phyloP scores from a whole-genome alignment of 2,329 filamentous ascomycete species.

The Aureobasidium uvarum region DNA sequence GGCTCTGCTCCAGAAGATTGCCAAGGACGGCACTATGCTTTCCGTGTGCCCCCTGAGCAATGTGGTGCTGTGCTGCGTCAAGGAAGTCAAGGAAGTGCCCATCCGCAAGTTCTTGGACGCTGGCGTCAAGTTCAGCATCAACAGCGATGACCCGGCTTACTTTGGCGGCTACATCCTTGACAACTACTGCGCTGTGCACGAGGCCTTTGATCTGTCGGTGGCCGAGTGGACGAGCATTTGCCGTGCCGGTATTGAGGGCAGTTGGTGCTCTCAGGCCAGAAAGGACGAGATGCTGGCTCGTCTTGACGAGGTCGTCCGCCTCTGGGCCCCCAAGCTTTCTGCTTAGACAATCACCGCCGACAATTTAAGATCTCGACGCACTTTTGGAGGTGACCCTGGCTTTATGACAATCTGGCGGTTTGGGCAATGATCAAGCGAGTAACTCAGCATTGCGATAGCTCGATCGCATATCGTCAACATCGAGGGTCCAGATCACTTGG shows the following conservation, averaged over 20 bases:
- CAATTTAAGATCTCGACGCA: not conserved
- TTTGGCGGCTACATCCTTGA: slow-evolving; percentile 74
- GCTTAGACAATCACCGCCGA: not conserved
- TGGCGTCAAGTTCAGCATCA: slow-evolving; percentile 67
- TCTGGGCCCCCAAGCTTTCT: slow-evolving; percentile 16
- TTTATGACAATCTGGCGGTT: not conserved
- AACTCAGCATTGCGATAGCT: not conserved
- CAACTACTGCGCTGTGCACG: slow-evolving; percentile 73
- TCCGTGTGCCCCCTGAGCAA: slow-evolving; percentile 75
- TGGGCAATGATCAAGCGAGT: not conserved
- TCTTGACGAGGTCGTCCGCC: slow-evolving; percentile 13
- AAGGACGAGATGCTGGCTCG: slow-evolving; percentile 57
- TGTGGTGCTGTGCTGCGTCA: slow-evolving; percentile 60
- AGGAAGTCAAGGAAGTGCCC: slow-evolving; percentile 56
- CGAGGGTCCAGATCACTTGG: not conserved
- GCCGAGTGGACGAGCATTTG: slow-evolving; percentile 67
- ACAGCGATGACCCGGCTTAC: slow-evolving; percentile 72
- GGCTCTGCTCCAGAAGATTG: slow-evolving; percentile 59
- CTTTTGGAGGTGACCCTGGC: not conserved
- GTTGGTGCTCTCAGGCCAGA: slow-evolving; percentile 65
- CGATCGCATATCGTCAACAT: not conserved
- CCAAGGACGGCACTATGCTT: slow-evolving; percentile 57
- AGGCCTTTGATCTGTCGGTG: slow-evolving; percentile 62
- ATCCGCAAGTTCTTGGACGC: slow-evolving; percentile 62
- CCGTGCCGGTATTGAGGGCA: slow-evolving; percentile 61